phyloP scores from a whole-genome alignment of 2,329 filamentous ascomycete species.

The Monilinia vaccinii-corymbosi region DNA sequence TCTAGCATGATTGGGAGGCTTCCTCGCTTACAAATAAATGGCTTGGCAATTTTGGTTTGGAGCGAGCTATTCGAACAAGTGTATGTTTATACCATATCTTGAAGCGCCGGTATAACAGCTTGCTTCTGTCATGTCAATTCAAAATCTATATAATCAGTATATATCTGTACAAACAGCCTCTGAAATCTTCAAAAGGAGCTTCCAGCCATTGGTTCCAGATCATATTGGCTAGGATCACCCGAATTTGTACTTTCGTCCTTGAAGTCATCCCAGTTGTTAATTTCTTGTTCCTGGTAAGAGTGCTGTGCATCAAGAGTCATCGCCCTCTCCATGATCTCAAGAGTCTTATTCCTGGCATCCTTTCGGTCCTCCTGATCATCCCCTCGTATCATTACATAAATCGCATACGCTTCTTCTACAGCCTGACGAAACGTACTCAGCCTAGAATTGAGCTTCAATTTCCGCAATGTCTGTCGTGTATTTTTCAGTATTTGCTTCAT shows the following conservation, averaged over 20 bases:
- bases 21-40: too few relatives aligned
- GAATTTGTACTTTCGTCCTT: background rate
- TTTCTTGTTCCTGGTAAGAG: background rate
- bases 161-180: background rate
- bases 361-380: constrained; percentile 7
- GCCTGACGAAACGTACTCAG: constrained; percentile 7
- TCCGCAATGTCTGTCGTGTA: background rate
- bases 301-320: constrained; percentile 16
- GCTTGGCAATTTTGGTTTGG: too few relatives aligned
- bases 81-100: too few relatives aligned
- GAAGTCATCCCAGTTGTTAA: background rate
- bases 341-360: constrained; percentile 15
- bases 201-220: background rate
- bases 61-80: too few relatives aligned
- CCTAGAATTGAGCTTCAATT: background rate
- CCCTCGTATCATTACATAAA: constrained; percentile 12
- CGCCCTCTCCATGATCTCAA: constrained; percentile 24
- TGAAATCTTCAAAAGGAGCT: background rate
- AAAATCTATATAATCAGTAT: background rate
- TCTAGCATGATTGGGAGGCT: too few relatives aligned
- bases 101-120: background rate
- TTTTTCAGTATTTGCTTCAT: constrained; percentile 19
- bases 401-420: constrained; percentile 12
- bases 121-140: background rate
- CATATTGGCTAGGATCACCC: background rate